Conservation (phyloP, 306 rosid species). For the Castanea crenata region DNA sequence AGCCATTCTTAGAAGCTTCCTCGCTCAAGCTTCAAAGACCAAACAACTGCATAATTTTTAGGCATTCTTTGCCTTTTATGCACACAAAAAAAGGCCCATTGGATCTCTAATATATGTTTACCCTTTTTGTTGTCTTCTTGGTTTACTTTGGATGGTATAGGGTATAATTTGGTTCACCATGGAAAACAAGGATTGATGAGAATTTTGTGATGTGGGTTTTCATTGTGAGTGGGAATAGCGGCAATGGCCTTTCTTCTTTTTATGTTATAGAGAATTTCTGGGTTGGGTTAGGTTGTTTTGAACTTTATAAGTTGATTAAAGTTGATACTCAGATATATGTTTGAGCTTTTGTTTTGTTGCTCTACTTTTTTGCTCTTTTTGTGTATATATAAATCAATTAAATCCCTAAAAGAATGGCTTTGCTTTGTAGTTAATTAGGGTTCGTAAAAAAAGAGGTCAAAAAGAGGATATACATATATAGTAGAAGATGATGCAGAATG, state of each 20-base stretch:
- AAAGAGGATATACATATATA: background rate
- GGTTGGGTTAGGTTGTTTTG: constrained; percentile 31
- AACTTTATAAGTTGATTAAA: constrained; percentile 15
- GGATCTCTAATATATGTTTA: background rate
- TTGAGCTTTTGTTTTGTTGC: background rate
- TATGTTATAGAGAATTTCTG: constrained; percentile 27
- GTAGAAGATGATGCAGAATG: constrained; percentile 11
- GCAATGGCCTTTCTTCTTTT: constrained; percentile 3
- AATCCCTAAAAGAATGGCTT: background rate
- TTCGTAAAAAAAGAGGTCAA: background rate
- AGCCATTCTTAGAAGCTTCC: background rate
- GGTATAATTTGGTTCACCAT: constrained; percentile 16
- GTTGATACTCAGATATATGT: constrained; percentile 5
- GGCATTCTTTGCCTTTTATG: background rate
- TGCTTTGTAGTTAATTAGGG: background rate
- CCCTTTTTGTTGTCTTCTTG: constrained; percentile 3
- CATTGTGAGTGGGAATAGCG: constrained; percentile 25
- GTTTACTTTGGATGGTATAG: constrained; percentile 6
- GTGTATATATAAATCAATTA: background rate
- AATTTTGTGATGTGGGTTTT: constrained; percentile 28
- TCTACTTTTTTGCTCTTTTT: constrained; percentile 5
- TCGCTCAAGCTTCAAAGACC: background rate
- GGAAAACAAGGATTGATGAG: constrained; percentile 14
- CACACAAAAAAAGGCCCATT: background rate
- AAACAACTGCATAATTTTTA: background rate